A percentile compares a stretch with the other conserved stretches of the same genome.
phyloP scores from a whole-genome alignment of 441 rosid species.

The Capsella rubella region DNA sequence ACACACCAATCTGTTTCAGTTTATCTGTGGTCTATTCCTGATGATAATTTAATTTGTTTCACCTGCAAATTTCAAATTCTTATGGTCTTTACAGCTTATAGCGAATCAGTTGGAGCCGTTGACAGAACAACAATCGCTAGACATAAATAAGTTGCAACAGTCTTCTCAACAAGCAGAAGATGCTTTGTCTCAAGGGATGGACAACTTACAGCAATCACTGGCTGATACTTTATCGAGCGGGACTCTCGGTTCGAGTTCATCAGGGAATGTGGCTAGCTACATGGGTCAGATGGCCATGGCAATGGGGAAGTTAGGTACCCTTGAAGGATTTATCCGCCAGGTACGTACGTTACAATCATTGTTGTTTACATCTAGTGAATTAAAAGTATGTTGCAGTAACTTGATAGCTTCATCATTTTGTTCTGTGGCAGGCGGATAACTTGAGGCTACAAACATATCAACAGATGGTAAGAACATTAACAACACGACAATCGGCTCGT shows the following conservation, averaged over 20 bases:
- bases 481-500: conserved; percentile 92
- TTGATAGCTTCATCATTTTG: background rate
- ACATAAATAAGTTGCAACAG: conserved; percentile 82
- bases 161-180: conserved; percentile 99
- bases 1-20: background rate
- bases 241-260: conserved; percentile 82
- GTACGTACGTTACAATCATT: conserved; percentile 53
- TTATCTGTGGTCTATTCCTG: background rate
- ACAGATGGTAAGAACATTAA: conserved; percentile 83
- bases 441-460: conserved; percentile 88
- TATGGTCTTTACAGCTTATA: conserved; percentile 64
- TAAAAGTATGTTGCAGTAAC: background rate
- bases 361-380: background rate
- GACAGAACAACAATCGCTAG: conserved; percentile 87
- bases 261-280: conserved; percentile 94
- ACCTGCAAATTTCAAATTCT: background rate
- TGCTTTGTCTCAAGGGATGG: conserved; percentile 99
- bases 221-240: conserved; percentile 91
- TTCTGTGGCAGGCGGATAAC: conserved; percentile 83
- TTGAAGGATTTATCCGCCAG: conserved; percentile 93
- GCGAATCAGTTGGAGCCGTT: conserved; percentile 87
- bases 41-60: background rate
- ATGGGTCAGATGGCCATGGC: conserved; percentile 99
- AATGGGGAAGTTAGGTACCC: conserved; percentile 97
- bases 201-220: conserved; percentile 89